Evolutionary conservation across 257 asterid genomes (phyloP), one percentile per base, ranked within the genome.

Genomic region (Paulownia fortunei): DNA sequence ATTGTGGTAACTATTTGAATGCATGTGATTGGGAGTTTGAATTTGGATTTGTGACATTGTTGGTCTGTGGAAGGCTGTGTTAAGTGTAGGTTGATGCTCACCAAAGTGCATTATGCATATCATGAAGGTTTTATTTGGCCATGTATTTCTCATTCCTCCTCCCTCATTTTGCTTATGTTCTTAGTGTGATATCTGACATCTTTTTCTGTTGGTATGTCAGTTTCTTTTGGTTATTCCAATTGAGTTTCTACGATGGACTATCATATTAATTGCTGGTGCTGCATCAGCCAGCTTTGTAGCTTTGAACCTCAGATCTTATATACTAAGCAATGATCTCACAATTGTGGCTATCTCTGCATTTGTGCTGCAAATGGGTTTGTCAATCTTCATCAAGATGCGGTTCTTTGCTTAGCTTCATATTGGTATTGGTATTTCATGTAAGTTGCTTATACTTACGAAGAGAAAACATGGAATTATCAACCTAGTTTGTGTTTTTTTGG

Each of bases 361-460:
- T 39, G 89, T 84, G 78, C 89, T 94, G 82, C 99, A 94, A 82
- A 81, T 91, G 87, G 96, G 91, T 62, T 85, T 94, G 84, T 91
- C 97, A 5, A 78, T 94, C 84, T 94, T 94, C 87, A 92, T 94
- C 91, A 94, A 94, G 86, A 86, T 87, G 91, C 85, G 97, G 95
- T 94, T 94, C 86, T 94, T 94, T 79, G 82, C 86, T 47, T 77
- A 80, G 78, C 80, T 55, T 9, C 74, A 8, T 73, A 37, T 7
- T 3, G 27, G 41, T 51, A 58, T 44, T 62, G 24, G 41, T 75
- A n/a, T n/a, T n/a, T n/a, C n/a, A n/a, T n/a, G n/a, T n/a, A n/a
- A n/a, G n/a, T n/a, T n/a, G n/a, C n/a, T n/a, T n/a, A n/a, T n/a
- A n/a, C n/a, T n/a, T n/a, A n/a, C n/a, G n/a, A n/a, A n/a, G 55